Evolutionary conservation across 352 stramenopile genomes (phyloP).

Genomic region (Phytophthora europaea): DNA sequence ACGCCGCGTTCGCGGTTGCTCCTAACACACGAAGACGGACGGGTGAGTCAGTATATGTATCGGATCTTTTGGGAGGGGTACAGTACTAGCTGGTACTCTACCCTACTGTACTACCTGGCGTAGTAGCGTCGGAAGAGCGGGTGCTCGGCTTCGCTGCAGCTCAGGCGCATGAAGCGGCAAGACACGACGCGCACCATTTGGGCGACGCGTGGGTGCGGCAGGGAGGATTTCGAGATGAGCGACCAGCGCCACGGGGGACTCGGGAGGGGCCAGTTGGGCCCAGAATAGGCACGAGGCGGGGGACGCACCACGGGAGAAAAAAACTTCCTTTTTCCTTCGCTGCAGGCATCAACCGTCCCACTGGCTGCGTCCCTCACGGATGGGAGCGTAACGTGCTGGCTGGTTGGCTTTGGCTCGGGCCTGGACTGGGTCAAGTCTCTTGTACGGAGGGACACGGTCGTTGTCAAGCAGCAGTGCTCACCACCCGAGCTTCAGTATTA

Average conservation of each 20-base stretch:
- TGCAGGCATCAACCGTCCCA: background rate
- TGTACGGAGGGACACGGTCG: background rate
- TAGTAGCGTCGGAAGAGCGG: constrained; percentile 41
- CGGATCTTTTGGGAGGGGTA: background rate
- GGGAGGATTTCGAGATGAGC: constrained; percentile 5
- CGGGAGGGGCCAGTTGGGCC: background rate
- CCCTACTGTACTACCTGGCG: constrained; percentile 21
- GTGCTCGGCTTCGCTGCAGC: constrained; percentile 38
- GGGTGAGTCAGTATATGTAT: background rate
- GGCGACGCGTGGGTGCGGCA: background rate
- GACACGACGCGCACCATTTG: constrained; percentile 18
- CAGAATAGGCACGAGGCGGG: background rate
- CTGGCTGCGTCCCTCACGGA: background rate
- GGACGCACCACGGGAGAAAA: constrained; percentile 5
- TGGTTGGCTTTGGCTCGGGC: background rate
- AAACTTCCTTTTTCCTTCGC: constrained; percentile 2
- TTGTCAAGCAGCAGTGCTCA: background rate
- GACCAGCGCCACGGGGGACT: background rate
- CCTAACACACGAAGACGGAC: constrained; percentile 5
- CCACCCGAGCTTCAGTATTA: background rate
- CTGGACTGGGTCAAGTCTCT: background rate
- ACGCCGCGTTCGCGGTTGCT: constrained; percentile 29
- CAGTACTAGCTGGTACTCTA: no score
- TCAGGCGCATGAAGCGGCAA: constrained; percentile 35
- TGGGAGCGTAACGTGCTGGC: background rate